Conservation (phyloP, 2,329 filamentous ascomycete species). For the Ophiostoma perfectum region DNA sequence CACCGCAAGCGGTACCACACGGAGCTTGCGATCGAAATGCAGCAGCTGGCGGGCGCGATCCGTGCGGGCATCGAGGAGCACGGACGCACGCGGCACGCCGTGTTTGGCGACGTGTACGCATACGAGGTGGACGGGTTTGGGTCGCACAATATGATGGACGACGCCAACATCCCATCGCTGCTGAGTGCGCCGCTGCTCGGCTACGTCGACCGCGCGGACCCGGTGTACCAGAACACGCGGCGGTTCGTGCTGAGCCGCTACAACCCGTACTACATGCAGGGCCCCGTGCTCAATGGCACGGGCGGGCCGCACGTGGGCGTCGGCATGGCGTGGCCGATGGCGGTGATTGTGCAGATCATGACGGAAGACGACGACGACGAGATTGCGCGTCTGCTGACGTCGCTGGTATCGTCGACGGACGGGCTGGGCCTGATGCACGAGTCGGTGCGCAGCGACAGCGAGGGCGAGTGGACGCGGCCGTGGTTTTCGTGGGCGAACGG, state of each 20-base stretch:
- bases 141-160: constrained; percentile 56
- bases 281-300: constrained; percentile 42
- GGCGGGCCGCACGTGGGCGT: constrained; percentile 36
- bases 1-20: constrained; percentile 19
- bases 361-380: constrained; percentile 57
- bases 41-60: constrained; percentile 18
- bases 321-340: constrained; percentile 68
- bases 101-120: constrained; percentile 44
- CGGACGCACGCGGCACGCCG: constrained; percentile 22
- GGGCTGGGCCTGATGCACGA: constrained; percentile 63
- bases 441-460: constrained; percentile 57
- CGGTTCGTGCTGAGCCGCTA: constrained; percentile 40
- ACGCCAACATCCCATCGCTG: constrained; percentile 60
- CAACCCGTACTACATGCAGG: constrained; percentile 64
- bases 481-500: constrained; percentile 81
- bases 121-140: constrained; percentile 71
- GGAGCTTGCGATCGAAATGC: constrained; percentile 20
- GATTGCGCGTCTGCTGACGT: constrained; percentile 49
- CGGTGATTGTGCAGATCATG: constrained; percentile 60
- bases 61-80: constrained; percentile 26
- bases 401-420: constrained; percentile 55
- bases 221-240: constrained; percentile 56
- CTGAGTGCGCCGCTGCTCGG: constrained; percentile 56
- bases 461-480: constrained; percentile 54
- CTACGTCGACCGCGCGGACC: constrained; percentile 50